Evolutionary conservation across 179 eudicot genomes (phyloP), one percentile per base, ranked within the genome.

Genomic region (Corrigiola litoralis): DNA sequence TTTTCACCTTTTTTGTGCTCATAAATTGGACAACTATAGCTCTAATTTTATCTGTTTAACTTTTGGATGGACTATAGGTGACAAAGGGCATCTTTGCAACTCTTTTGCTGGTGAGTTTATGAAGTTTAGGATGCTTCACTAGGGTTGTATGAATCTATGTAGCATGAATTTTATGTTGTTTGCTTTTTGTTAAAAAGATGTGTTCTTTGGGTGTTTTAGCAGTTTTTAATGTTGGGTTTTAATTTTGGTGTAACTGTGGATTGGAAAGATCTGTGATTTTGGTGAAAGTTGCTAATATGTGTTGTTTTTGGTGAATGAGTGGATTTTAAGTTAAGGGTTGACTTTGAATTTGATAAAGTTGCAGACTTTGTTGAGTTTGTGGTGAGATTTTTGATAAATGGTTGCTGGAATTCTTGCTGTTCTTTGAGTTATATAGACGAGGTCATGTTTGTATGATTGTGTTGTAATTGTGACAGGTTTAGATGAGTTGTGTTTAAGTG

Each of bases 91-190:
- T 62, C 65, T 78, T 34, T 24, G 72, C 32, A 51, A 65, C 67
- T 72, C 79, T 76, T 45, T 65, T 49, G 72, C 70, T 73, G 82
- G 87, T 81, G 69, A 73, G 81, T 65, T 71, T 56, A 56, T 38
- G 65, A 51, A 24, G 5, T 31, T 24, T n/a, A n/a, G n/a, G n/a
- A n/a, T n/a, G n/a, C n/a, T n/a, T n/a, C n/a, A n/a, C n/a, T n/a
- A n/a, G n/a, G n/a, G n/a, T n/a, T n/a, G n/a, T n/a, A n/a, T n/a
- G n/a, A n/a, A n/a, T n/a, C n/a, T n/a, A n/a, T n/a, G n/a, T n/a
- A n/a, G n/a, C n/a, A n/a, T n/a, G n/a, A n/a, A n/a, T n/a, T n/a
- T 61, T 24, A 20, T 72, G 40, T 49, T 24, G 25, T 28, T 69
- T 67, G 46, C 20, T 41, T 54, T 65, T 65, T 45, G 36, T 50